Evolutionary conservation across 2,329 filamentous ascomycete species (phyloP), one percentile per base, ranked within the genome.

Genomic region (Colletotrichum cordylinicola): DNA sequence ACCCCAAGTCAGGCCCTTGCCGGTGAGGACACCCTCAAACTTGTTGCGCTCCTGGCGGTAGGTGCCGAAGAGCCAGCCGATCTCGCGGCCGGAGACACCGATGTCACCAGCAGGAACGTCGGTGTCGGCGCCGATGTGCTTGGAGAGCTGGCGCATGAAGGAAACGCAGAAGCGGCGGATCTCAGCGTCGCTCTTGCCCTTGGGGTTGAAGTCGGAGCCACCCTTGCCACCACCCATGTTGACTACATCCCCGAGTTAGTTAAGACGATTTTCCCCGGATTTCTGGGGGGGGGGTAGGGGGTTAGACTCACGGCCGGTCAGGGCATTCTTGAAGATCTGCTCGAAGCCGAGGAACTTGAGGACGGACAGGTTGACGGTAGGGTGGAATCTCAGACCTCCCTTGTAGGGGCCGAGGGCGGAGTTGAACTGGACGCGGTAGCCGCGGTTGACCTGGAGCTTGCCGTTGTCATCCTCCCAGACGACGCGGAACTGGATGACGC

Each of bases 301-400:
- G 13, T 16, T 35, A 13, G 60, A 92, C 94, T 90, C 89, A 96
- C 94, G 88, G 83, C 97, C 97, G 77, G 97, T 98, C 80, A 98
- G 90, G 80, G 97, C 97, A 95, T 98, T 98, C 92, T 98, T 98
- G 92, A 98, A 98, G 88, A 96, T 98, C 90, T 98, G 97, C 93
- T 99, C 97, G 83, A 98, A 98, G 79, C 96, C 97, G 84, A 99
- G 91, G 89, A 98, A 98, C 90, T 99, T 99, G 82, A 99, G 92
- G 83, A 87, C 87, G 69, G 68, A 75, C 83, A 94, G 85, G 87
- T 94, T 97, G 86, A 97, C 95, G 13, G 93, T 93, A 78, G 96
- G 97, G 87, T 99, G 97, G 87, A 99, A 95, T 81, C 97, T 92
- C 80, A 98, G 93, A 85, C 97, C 97, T 80, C 97, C 97, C 92